Percentiles rank a stretch among this genome's conserved stretches.
Evolutionary conservation across 2,329 filamentous ascomycete genomes (phyloP).

Genomic region (Pestalotiopsis fici): DNA sequence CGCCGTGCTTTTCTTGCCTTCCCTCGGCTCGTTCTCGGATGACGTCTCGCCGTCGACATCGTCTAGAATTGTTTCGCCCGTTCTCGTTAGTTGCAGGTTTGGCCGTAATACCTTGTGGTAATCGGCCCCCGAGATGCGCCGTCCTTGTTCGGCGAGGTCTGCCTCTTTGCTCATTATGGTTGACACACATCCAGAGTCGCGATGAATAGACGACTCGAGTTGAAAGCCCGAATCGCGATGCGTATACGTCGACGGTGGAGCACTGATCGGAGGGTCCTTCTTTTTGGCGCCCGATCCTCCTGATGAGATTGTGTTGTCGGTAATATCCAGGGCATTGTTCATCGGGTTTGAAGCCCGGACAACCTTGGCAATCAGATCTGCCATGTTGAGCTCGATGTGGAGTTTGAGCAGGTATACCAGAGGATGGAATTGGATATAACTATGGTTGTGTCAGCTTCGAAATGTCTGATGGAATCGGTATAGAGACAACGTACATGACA

Average conservation of each 20-base stretch:
- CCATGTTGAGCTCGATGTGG: constrained; percentile 57
- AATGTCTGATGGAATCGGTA: background rate
- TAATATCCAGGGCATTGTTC: background rate
- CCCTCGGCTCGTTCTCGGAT: background rate
- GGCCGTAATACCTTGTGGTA: background rate
- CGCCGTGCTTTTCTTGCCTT: background rate
- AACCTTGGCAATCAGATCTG: constrained; percentile 47
- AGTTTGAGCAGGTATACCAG: constrained; percentile 55
- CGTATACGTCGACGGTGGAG: background rate
- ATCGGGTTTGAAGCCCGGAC: constrained; percentile 8
- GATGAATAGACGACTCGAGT: background rate
- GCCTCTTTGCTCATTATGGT: background rate
- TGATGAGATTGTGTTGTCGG: background rate
- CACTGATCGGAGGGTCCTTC: background rate
- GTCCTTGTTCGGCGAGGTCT: background rate
- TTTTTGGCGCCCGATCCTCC: background rate
- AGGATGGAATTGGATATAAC: constrained; percentile 52
- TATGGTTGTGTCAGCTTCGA: background rate
- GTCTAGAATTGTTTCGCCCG: background rate
- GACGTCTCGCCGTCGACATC: background rate
- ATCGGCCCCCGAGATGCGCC: background rate
- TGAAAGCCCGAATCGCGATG: background rate
- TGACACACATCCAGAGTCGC: background rate
- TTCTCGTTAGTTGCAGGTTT: background rate
- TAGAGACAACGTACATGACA: constrained; percentile 32